Conservation (phyloP, 169 alveolate genomes). For the Ichthyophthirius multifiliis region DNA sequence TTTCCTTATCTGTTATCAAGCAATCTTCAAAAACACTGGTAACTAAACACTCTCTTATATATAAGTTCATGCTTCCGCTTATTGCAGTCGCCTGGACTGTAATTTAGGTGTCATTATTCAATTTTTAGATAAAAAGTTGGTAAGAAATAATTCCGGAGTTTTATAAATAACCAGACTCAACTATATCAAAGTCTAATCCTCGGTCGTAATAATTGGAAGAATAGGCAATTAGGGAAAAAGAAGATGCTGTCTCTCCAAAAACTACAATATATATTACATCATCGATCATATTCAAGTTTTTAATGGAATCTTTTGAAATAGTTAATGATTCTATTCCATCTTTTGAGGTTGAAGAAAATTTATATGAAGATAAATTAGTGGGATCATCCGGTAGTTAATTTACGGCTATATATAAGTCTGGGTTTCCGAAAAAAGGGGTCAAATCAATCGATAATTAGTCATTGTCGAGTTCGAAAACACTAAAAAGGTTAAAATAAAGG, state of each 20-base stretch:
- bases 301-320: background rate
- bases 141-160: background rate
- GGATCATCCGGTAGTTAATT: background rate
- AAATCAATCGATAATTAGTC: background rate
- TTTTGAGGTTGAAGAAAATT: background rate
- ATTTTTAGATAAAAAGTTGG: background rate
- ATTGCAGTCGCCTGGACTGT: background rate
- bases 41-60: background rate
- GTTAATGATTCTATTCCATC: slow-evolving; percentile 1
- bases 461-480: background rate
- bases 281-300: background rate
- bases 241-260: background rate
- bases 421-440: background rate
- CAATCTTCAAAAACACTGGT: background rate
- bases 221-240: background rate
- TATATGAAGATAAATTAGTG: background rate
- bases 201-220: background rate
- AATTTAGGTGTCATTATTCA: background rate
- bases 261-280: background rate
- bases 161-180: background rate
- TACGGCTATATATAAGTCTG: background rate
- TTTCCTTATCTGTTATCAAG: too few relatives aligned
- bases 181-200: background rate
- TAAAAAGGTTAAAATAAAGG: background rate
- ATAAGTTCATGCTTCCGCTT: background rate